phyloP scores from a whole-genome alignment of 2,329 filamentous ascomycete species.

The Paraphoma chrysanthemicola region DNA sequence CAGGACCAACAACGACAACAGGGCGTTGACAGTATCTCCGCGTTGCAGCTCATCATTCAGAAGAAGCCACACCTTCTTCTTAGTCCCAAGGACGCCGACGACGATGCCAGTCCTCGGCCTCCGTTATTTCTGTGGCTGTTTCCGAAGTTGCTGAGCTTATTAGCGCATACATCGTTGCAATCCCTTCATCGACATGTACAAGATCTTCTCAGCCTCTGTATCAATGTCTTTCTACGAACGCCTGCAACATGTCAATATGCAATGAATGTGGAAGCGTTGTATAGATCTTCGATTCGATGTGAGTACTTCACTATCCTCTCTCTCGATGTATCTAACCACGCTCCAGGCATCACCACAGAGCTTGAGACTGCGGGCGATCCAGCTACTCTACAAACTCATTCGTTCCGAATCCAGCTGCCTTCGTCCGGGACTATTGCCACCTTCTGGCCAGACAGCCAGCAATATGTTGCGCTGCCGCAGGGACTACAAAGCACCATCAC shows the following conservation, averaged over 20 bases:
- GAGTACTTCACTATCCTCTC: constrained; percentile 11
- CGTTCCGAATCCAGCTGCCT: constrained; percentile 45
- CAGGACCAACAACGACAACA: constrained; percentile 65
- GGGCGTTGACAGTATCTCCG: constrained; percentile 75
- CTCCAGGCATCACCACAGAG: constrained; percentile 54
- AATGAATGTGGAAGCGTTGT: constrained; percentile 41
- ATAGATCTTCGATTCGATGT: constrained; percentile 53
- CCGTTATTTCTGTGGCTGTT: constrained; percentile 63
- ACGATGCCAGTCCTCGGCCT: constrained; percentile 43
- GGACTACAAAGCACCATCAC: constrained; percentile 45
- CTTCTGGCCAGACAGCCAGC: constrained; percentile 49
- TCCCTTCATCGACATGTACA: constrained; percentile 48
- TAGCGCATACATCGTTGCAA: constrained; percentile 51
- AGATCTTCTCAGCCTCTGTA: constrained; percentile 46
- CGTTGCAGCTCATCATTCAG: constrained; percentile 75
- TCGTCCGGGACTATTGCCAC: constrained; percentile 47
- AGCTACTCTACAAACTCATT: constrained; percentile 6
- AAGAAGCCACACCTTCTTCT: constrained; percentile 76
- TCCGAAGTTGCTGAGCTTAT: constrained; percentile 59
- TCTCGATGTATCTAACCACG: constrained; percentile 4
- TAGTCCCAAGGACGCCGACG: constrained; percentile 30
- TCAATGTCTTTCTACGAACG: constrained; percentile 45
- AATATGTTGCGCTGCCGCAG: constrained; percentile 50
- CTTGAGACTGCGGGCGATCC: constrained; percentile 46
- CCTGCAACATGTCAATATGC: constrained; percentile 46